A percentile compares a stretch with the other conserved stretches of the same genome.
phyloP scores from a whole-genome alignment of 495 filamentous ascomycete genomes.

The Xylaria grammica region DNA sequence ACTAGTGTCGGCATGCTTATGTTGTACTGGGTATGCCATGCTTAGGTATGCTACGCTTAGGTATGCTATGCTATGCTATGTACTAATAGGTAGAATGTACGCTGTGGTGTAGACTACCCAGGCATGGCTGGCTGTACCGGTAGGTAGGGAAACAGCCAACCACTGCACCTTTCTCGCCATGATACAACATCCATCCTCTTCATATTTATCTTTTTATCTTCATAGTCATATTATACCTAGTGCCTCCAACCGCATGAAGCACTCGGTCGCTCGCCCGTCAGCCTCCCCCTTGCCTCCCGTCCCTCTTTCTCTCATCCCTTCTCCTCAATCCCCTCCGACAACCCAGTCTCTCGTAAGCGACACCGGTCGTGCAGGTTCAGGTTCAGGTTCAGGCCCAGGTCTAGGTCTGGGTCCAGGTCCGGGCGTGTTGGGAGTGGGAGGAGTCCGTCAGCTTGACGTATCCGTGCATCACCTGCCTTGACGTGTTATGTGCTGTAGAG shows the following conservation, averaged over 20 bases:
- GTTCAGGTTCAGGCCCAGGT: constrained; percentile 7
- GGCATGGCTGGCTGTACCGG: background rate
- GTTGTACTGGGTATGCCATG: too few species aligned
- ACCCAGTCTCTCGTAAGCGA: background rate
- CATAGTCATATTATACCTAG: background rate
- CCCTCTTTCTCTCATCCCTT: background rate
- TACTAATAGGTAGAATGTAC: background rate
- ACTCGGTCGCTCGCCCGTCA: background rate
- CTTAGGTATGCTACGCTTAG: too few species aligned
- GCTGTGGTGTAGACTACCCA: background rate
- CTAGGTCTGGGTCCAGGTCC: constrained; percentile 4
- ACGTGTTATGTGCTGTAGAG: constrained; percentile 13
- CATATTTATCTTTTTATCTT: background rate
- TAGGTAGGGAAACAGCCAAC: constrained; percentile 1
- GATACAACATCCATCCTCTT: background rate
- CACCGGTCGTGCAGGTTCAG: constrained; percentile 8
- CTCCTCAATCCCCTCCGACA: background rate
- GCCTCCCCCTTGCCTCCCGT: background rate
- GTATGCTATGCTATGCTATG: constrained; percentile 2
- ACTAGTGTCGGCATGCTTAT: too few species aligned
- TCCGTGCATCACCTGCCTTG: constrained; percentile 8
- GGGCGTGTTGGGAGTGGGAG: constrained; percentile 5
- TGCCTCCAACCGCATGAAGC: background rate
- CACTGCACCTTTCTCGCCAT: constrained; percentile 2
- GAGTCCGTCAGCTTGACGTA: constrained; percentile 12